Conservation (phyloP, 345 rosid species). For the Geranium brycei region DNA sequence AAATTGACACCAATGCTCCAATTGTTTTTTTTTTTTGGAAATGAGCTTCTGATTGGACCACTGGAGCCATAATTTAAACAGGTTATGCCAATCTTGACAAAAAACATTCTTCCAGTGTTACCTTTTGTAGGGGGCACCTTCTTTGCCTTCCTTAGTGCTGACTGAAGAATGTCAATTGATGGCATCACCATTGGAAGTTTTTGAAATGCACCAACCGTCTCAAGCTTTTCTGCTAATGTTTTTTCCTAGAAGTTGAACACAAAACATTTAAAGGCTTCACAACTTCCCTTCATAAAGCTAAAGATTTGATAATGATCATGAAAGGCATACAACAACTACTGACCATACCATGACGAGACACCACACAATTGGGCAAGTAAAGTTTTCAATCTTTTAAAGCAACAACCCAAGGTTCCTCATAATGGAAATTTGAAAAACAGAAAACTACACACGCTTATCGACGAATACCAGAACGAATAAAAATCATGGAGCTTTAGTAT, state of each 20-base stretch:
- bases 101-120: slow-evolving; percentile 6
- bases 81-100: not conserved
- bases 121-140: slow-evolving; percentile 77
- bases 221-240: slow-evolving; percentile 13
- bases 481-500: too few relatives aligned
- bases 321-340: not conserved
- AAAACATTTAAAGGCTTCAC: not conserved
- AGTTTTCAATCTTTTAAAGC: not conserved
- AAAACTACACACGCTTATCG: too few relatives aligned
- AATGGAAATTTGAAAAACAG: too few relatives aligned
- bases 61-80: not conserved
- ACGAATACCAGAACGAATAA: too few relatives aligned
- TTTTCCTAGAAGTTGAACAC: slow-evolving; percentile 30
- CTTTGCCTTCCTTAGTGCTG: slow-evolving; percentile 65
- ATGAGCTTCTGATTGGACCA: not conserved
- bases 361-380: not conserved
- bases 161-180: slow-evolving; percentile 58
- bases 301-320: not conserved
- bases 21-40: not conserved
- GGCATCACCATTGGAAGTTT: slow-evolving; percentile 96
- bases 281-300: not conserved
- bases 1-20: not conserved
- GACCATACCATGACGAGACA: not conserved
- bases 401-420: too few relatives aligned
- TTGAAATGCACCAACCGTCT: slow-evolving; percentile 77